Conservation (phyloP, 2,329 filamentous ascomycete species). For the Cadophora luteo-olivacea region DNA sequence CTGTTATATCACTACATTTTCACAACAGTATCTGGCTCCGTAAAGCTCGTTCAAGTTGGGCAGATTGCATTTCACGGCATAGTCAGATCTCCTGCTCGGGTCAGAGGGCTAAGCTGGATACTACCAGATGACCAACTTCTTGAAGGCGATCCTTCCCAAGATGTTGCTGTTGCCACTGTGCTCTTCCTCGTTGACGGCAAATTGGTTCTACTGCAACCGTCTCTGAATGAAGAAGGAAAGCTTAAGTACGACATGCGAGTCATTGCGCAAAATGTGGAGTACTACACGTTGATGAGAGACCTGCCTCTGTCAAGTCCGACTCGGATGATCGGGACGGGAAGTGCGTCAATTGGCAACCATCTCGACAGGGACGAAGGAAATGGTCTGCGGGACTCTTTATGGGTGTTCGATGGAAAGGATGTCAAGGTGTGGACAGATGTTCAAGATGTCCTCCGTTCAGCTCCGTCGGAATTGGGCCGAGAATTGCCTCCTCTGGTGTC, state of each 20-base stretch:
- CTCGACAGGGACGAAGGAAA: conserved; percentile 36
- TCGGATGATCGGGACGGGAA: conserved; percentile 2
- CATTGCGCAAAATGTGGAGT: conserved; percentile 94
- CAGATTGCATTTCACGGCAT: conserved; percentile 98
- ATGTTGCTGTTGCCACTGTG: conserved; percentile 91
- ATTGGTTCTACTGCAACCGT: conserved; percentile 88
- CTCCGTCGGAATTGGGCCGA: conserved; percentile 67
- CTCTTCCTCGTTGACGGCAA: conserved; percentile 98
- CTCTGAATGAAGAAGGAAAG: conserved; percentile 79
- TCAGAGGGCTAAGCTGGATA: conserved; percentile 94
- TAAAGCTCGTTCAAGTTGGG: conserved; percentile 89
- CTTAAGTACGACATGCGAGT: conserved; percentile 99
- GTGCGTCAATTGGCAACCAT: conserved; percentile 29
- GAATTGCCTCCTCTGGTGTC: conserved; percentile 78
- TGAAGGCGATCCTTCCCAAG: conserved; percentile 92
- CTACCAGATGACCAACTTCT: conserved; percentile 87
- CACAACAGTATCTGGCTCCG: conserved; percentile 68
- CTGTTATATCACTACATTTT: conserved; percentile 95
- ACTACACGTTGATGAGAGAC: conserved; percentile 91
- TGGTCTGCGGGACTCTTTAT: conserved; percentile 80
- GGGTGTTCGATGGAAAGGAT: conserved; percentile 90
- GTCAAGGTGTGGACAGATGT: conserved; percentile 91
- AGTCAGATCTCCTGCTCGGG: conserved; percentile 88
- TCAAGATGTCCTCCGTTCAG: conserved; percentile 78
- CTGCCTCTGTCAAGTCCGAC: conserved; percentile 56